Evolutionary conservation across 345 rosid genomes (phyloP).

Genomic region (Syzygium aqueum): DNA sequence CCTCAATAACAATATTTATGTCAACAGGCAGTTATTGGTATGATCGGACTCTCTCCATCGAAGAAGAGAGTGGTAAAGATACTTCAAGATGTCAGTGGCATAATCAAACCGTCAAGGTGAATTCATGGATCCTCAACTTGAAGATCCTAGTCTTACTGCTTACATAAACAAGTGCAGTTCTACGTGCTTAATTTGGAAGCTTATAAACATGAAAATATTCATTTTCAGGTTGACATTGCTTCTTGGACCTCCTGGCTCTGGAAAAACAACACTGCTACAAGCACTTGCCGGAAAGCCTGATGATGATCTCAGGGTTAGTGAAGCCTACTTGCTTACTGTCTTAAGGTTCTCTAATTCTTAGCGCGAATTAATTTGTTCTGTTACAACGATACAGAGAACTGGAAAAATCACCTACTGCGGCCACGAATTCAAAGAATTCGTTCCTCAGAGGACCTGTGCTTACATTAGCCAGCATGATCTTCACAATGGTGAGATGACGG

Average conservation of each 20-base stretch:
- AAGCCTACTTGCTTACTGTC: background rate
- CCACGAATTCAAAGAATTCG: conserved; percentile 30
- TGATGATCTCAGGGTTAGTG: conserved; percentile 14
- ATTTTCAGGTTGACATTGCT: conserved; percentile 27
- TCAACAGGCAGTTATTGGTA: conserved; percentile 14
- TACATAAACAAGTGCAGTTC: background rate
- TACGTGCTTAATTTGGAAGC: background rate
- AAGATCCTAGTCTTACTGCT: background rate
- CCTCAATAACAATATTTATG: background rate
- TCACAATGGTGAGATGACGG: conserved; percentile 35
- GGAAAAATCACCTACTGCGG: conserved; percentile 38
- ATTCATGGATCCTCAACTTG: background rate
- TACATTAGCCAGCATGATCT: conserved; percentile 32
- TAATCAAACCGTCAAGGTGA: conserved; percentile 32
- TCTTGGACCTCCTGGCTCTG: conserved; percentile 35
- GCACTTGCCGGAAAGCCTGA: conserved; percentile 30
- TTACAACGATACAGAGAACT: conserved; percentile 2
- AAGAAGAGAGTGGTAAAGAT: conserved; percentile 28
- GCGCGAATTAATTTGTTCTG: background rate
- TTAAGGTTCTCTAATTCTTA: background rate
- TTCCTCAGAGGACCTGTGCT: conserved; percentile 38
- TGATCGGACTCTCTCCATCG: conserved; percentile 19
- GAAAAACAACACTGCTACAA: conserved; percentile 29
- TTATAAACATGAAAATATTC: background rate
- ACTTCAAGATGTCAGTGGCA: conserved; percentile 23